Base-by-base conservation (phyloP, 2,329 filamentous ascomycete genomes). In the Aspergillus fructus region DNA sequence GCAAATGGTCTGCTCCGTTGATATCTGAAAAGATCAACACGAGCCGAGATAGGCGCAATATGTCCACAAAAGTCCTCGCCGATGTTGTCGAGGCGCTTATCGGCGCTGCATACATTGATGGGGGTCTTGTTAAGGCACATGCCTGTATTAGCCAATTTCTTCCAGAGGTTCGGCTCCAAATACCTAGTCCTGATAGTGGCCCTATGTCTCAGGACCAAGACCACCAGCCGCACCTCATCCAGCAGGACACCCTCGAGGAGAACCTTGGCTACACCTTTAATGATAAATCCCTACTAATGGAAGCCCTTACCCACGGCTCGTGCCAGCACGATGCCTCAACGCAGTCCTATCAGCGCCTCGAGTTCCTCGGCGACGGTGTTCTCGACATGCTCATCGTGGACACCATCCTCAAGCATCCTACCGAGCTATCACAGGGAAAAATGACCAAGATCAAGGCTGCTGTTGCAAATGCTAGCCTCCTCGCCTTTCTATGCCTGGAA, bases 61-160 rank as follows among this genome's bases (percentile, higher is more conserved):
- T 92, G 33, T 89, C 90, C 0, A 89, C 86, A 1, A 97, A 97
- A 70, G 85, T 85, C 0, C 81, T 97, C 7, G 93, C 93, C 3
- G 93, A 97, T 66, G 87, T 97, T 0, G 83, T 96, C 0, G 93
- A 97, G 70, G 85, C 93, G 0, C 78, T 97, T 0, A 88, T 97
- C 19, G 93, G 91, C 1, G 89, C 87, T 1, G 83, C 89, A 0
- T 92, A 84, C 64, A 59, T 89, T 1, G 83, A 90, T 52, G 89
- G 90, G 1, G 89, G 89, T 0, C 76, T 89, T 13, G 48, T 76
- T 0, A 87, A 85, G 62, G 89, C 88, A 0, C 73, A 88, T 15
- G 65, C 74, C 2, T 92, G 88, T 70, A 81, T 94, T 12, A 78
- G 81, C 3, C 69, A 87, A 1, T 88, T 97, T 62, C 71, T 96